These are phyloP conservation scores for Lyophyllum decastes DNA, from an alignment of 768 basidiomycete genomes.

Conservation along the genomic window DNA sequence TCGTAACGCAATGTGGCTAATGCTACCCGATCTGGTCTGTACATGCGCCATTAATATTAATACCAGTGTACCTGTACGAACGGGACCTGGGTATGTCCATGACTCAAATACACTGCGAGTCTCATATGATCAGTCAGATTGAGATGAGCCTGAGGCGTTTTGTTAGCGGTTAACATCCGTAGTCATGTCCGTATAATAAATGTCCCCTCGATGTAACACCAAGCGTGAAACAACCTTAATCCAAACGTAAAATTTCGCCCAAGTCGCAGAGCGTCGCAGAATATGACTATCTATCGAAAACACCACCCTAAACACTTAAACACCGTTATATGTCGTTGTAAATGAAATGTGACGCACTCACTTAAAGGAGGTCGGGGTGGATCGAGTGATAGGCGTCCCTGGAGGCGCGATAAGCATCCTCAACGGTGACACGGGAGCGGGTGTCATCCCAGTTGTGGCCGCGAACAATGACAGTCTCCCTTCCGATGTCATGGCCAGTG, in stretches of 20 bases:
- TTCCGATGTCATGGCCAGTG: slow-evolving; percentile 38
- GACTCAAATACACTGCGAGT: too few relatives aligned
- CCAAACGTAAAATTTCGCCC: neutral
- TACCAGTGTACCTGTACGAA: too few relatives aligned
- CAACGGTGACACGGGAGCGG: slow-evolving; percentile 29
- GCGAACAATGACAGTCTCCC: slow-evolving; percentile 33
- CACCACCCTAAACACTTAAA: too few relatives aligned
- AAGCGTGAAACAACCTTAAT: slow-evolving; percentile 6
- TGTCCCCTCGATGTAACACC: slow-evolving; percentile 13
- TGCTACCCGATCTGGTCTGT: too few relatives aligned
- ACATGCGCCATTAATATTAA: too few relatives aligned
- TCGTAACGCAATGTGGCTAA: too few relatives aligned
- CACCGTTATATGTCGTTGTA: too few relatives aligned
- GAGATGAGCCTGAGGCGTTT: neutral
- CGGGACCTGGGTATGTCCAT: too few relatives aligned
- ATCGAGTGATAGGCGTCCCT: slow-evolving; percentile 22
- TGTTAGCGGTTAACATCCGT: slow-evolving; percentile 3
- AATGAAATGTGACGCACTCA: too few relatives aligned
- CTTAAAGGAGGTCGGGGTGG: slow-evolving; percentile 16
- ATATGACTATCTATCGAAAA: slow-evolving; percentile 14
- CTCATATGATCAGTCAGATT: neutral
- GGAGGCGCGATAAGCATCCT: slow-evolving; percentile 33
- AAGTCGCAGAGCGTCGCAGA: slow-evolving; percentile 27
- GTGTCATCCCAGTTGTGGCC: slow-evolving; percentile 43
- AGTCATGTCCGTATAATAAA: slow-evolving; percentile 6